Base-by-base conservation (phyloP, 2,329 filamentous ascomycete genomes). In the Stemphylium vesicarium region DNA sequence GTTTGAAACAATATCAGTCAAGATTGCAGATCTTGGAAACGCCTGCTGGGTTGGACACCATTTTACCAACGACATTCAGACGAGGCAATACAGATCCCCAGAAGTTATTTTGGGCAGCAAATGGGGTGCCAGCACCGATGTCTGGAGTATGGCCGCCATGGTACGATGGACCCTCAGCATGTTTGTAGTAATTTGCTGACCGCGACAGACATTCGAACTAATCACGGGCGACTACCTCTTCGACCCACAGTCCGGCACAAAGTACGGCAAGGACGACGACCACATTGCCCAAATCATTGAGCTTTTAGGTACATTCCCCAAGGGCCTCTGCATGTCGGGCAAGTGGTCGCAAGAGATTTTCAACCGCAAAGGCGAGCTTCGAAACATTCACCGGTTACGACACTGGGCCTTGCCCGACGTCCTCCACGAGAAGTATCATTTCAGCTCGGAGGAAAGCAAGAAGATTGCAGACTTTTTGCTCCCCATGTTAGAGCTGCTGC, bases 71-170 rank as follows among this genome's bases (percentile, higher is more conserved):
- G 95, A 99, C 75, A 99, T 99, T 69, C 95, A 99, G 76, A 99
- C 95, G 8, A 85, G 95, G 70, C 95, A 99, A 78, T 99, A 99
- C 77, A 85, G 95, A 53, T 98, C 95, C 1, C 95, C 95, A 1
- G 95, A 99, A 78, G 95, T 99, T 52, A 98, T 99, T 57, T 81
- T 99, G 16, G 95, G 95, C 35, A 87, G 92, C 3, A 98, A 98
- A 81, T 99, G 95, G 95, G 95, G 95, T 64, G 95, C 95, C n/a
- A 98, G 94, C 74, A 98, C 95, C 1, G 95, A 99, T 77, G 91
- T 98, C 7, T 99, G 95, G 95, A 98, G 94, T 78, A 99, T 99
- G 95, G 93, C 95, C 55, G 91, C 91, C 65, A 99, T 99, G 95
- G 95, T 98, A 83, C 69, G 86, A 72, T 22, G 8, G 7, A 10